Conservation (phyloP, 768 basidiomycete species). For the Ramaria rubella region DNA sequence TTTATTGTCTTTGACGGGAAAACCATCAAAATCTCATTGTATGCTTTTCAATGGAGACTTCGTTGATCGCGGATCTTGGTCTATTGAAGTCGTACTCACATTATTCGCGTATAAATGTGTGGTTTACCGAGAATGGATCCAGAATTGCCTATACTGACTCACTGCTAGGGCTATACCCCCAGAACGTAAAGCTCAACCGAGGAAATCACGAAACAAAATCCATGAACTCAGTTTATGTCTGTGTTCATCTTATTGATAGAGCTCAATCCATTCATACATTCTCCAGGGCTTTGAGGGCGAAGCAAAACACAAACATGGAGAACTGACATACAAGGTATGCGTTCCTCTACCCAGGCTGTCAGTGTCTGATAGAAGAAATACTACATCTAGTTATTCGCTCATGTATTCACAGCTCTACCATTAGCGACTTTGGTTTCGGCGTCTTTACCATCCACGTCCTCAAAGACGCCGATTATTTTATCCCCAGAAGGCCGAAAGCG, state of each 20-base stretch:
- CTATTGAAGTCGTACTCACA: slow-evolving; percentile 85
- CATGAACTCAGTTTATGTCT: slow-evolving; percentile 61
- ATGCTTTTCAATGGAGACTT: slow-evolving; percentile 92
- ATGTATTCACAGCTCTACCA: slow-evolving; percentile 89
- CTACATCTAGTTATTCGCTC: slow-evolving; percentile 69
- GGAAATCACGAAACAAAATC: slow-evolving; percentile 97
- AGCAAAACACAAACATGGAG: slow-evolving; percentile 93
- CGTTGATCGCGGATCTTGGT: slow-evolving; percentile 96
- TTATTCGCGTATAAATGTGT: slow-evolving; percentile 95
- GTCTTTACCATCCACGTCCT: slow-evolving; percentile 48
- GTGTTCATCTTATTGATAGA: slow-evolving; percentile 34
- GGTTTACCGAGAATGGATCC: background rate
- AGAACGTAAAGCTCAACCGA: slow-evolving; percentile 85
- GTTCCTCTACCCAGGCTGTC: slow-evolving; percentile 10
- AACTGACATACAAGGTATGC: slow-evolving; percentile 83
- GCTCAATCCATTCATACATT: background rate
- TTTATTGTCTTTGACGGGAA: slow-evolving; percentile 77
- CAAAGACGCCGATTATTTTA: slow-evolving; percentile 52
- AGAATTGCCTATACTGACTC: background rate
- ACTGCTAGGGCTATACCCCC: slow-evolving; percentile 78
- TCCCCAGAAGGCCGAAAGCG: slow-evolving; percentile 78
- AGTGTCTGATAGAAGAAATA: slow-evolving; percentile 1
- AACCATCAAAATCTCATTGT: slow-evolving; percentile 79
- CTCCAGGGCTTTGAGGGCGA: slow-evolving; percentile 91
- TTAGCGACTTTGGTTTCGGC: slow-evolving; percentile 80